Evolutionary conservation across 768 basidiomycete genomes (phyloP), one percentile per base, ranked within the genome.

Genomic region (Trametes cubensis): DNA sequence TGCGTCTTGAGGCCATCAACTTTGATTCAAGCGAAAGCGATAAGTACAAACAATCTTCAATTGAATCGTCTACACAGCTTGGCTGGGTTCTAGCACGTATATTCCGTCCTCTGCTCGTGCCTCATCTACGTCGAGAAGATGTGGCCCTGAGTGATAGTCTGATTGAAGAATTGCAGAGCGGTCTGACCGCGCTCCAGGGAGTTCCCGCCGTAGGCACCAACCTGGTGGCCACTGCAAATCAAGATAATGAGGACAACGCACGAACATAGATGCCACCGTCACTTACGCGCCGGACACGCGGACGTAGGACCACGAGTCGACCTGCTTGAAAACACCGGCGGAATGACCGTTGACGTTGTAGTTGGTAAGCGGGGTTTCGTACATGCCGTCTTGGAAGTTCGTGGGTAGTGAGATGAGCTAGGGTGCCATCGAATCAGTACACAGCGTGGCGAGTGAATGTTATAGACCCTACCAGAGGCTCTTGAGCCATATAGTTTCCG

Each of bases 291-390:
- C 68, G 57, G 71, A 79, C 30, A 85, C 75, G 5, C 84, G 77
- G 18, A 86, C 68, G 63, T 85, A 85, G 14, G 83, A 82, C 67
- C 80, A 78, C 13, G 75, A 81, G 6, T 83, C 84, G 5, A 84
- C 83, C 55, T 83, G 83, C 73, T 85, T 85, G 74, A 75, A 84
- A 34, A 80, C 71, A 2, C 84, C 85, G 6, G 85, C 75, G 3
- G 69, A 58, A 55, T 80, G 75, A 0, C 85, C 85, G 2, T 75
- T 68, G 13, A 86, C 84, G 0, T 74, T 83, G 70, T 78, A 86
- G 40, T 75, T 75, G 6, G 75, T 64, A 68, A 83, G 84, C 0
- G 65, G 30, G 62, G 82, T 80, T 30, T 72, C 56, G 46, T 78
- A 73, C 68, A 76, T 84, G 18, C 3, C 26, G 15, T 49, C 26